Percentiles rank a stretch among this genome's conserved stretches.
phyloP scores from a whole-genome alignment of 169 alveolate genomes.

The Toxoplasma gondii region DNA sequence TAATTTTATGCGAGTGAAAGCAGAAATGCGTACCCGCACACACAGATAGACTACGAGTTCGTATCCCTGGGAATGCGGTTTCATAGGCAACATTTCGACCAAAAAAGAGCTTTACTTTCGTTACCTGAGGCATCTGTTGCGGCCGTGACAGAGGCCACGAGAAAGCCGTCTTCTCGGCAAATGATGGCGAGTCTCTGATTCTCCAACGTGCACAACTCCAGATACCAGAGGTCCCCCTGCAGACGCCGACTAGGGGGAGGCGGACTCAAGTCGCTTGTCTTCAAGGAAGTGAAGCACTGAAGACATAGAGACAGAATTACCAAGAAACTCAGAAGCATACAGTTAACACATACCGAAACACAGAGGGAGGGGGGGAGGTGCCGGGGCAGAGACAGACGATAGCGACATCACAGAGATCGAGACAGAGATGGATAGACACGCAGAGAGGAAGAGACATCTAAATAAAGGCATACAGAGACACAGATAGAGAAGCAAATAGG shows the following conservation, averaged over 20 bases:
- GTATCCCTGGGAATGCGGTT: no score
- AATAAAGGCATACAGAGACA: no score
- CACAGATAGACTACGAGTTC: no score
- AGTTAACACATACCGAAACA: not conserved
- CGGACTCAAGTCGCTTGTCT: slow-evolving; percentile 12
- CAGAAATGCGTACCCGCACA: no score
- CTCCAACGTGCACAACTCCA: not conserved
- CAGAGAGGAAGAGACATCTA: no score
- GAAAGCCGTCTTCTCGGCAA: slow-evolving; percentile 16
- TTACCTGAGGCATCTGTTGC: no score
- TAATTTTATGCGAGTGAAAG: no score
- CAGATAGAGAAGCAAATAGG: no score
- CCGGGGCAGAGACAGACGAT: no score
- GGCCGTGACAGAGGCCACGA: not conserved
- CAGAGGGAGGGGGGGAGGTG: not conserved
- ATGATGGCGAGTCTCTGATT: not conserved
- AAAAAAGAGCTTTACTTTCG: no score
- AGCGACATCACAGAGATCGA: not conserved
- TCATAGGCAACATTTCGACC: no score
- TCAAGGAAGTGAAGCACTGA: not conserved
- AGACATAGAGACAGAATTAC: not conserved
- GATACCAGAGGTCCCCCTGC: slow-evolving; percentile 8
- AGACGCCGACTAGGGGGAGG: slow-evolving; percentile 20
- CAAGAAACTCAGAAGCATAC: not conserved
- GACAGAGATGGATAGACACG: not conserved